These are phyloP conservation scores for Curvularia spicifera DNA, from an alignment of 2,329 filamentous ascomycete species.

Conservation along the genomic window DNA sequence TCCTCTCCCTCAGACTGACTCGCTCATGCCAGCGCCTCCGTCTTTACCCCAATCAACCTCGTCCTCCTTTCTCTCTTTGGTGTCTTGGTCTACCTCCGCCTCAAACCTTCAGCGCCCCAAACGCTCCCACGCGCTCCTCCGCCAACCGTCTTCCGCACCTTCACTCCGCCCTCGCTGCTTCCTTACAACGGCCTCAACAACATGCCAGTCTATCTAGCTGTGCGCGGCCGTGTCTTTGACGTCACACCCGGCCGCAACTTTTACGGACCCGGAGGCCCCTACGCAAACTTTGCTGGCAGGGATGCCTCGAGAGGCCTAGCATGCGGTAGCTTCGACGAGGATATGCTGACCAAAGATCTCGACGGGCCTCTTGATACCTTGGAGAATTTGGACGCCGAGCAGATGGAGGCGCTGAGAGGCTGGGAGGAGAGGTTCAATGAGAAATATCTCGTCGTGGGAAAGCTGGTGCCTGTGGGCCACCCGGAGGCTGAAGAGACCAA, in stretches of 20 bases:
- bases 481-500: constrained; percentile 56
- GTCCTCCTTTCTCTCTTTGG: constrained; percentile 65
- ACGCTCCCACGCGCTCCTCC: constrained; percentile 63
- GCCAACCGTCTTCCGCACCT: constrained; percentile 85
- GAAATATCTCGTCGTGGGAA: constrained; percentile 95
- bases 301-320: constrained; percentile 90
- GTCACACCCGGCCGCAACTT: constrained; percentile 87
- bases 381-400: constrained; percentile 72
- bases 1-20: constrained; percentile 22
- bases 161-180: constrained; percentile 80
- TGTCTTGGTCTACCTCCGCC: constrained; percentile 64
- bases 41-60: constrained; percentile 67
- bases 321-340: constrained; percentile 89
- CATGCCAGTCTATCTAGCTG: constrained; percentile 84
- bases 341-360: constrained; percentile 92
- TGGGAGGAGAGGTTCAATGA: constrained; percentile 94
- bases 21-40: constrained; percentile 53
- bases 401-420: constrained; percentile 81
- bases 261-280: constrained; percentile 93
- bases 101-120: constrained; percentile 60
- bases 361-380: constrained; percentile 81
- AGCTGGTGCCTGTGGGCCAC: constrained; percentile 71
- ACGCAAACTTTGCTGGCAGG: constrained; percentile 92
- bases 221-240: constrained; percentile 90
- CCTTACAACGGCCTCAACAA: constrained; percentile 80